Percentiles rank a stretch among this genome's conserved stretches.
phyloP scores from a whole-genome alignment of 2,329 filamentous ascomycete species.

The Malbranchea cinnamomea region DNA sequence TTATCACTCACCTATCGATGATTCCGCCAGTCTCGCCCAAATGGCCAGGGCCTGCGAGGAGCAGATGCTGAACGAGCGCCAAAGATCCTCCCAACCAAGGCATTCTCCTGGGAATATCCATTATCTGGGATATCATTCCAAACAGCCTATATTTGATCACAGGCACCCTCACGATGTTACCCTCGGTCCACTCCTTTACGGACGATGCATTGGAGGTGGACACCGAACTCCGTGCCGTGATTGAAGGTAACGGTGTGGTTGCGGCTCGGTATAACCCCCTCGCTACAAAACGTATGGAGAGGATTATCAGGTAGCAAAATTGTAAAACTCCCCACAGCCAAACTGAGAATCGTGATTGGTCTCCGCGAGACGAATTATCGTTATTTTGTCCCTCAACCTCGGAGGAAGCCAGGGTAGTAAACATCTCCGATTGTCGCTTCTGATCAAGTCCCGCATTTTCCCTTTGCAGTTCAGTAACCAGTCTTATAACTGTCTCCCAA shows the following conservation, averaged over 20 bases:
- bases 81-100: slow-evolving; percentile 72
- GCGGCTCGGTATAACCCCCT: slow-evolving; percentile 51
- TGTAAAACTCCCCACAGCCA: slow-evolving; percentile 40
- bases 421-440: slow-evolving; percentile 37
- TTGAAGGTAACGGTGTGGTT: slow-evolving; percentile 38
- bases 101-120: slow-evolving; percentile 68
- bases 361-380: slow-evolving; percentile 14
- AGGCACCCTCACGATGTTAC: slow-evolving; percentile 34
- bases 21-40: slow-evolving; percentile 60
- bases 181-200: slow-evolving; percentile 16
- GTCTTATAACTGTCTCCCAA: slow-evolving; percentile 68
- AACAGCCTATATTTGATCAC: slow-evolving; percentile 66
- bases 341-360: slow-evolving; percentile 22
- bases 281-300: slow-evolving; percentile 50
- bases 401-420: slow-evolving; percentile 38
- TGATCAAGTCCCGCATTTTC: slow-evolving; percentile 7
- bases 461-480: slow-evolving; percentile 38
- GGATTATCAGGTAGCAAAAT: slow-evolving; percentile 37
- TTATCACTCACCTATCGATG: slow-evolving; percentile 74
- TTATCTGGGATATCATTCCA: slow-evolving; percentile 55
- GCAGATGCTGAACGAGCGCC: slow-evolving; percentile 60
- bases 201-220: slow-evolving; percentile 15
- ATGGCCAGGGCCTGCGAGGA: slow-evolving; percentile 57
- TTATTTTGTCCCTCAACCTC: slow-evolving; percentile 14
- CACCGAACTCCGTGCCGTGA: slow-evolving; percentile 10